These are phyloP conservation scores for Tolypocladium tundrense DNA, from an alignment of 2,329 filamentous ascomycete species.

Conservation along the genomic window DNA sequence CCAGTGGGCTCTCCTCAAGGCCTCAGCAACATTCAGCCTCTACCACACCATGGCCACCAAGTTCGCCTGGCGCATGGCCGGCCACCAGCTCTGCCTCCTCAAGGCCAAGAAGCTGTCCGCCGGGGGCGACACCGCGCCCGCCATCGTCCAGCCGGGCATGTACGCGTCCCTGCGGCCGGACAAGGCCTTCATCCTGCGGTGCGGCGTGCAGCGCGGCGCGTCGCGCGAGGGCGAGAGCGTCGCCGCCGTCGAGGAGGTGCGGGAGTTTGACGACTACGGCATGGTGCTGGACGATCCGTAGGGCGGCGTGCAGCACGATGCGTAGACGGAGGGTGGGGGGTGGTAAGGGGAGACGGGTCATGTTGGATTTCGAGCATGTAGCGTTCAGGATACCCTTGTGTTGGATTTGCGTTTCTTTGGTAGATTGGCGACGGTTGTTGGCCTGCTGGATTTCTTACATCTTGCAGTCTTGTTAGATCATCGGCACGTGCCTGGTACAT, in stretches of 20 bases:
- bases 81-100: conserved; percentile 35
- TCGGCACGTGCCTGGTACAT: no score
- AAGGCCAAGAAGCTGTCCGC: conserved; percentile 24
- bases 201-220: conserved; percentile 9
- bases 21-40: conserved; percentile 35
- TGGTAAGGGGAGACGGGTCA: no score
- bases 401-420: not conserved
- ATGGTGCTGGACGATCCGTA: not conserved
- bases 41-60: conserved; percentile 13
- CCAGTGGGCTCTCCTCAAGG: conserved; percentile 39
- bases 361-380: not conserved
- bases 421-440: not conserved
- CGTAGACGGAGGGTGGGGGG: not conserved
- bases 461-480: no score
- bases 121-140: conserved; percentile 6
- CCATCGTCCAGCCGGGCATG: conserved; percentile 24
- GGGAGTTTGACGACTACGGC: conserved; percentile 17
- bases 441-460: no score
- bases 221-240: conserved; percentile 12
- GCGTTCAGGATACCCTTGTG: not conserved
- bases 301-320: not conserved
- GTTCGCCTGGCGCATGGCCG: conserved; percentile 38
- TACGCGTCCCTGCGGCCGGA: conserved; percentile 27
- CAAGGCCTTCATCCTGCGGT: conserved; percentile 14
- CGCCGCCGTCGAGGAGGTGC: conserved; percentile 14